A percentile compares a stretch with the other conserved stretches of the same genome.
phyloP scores from a whole-genome alignment of 2,329 filamentous ascomycete genomes.

The Penicillium sp. region DNA sequence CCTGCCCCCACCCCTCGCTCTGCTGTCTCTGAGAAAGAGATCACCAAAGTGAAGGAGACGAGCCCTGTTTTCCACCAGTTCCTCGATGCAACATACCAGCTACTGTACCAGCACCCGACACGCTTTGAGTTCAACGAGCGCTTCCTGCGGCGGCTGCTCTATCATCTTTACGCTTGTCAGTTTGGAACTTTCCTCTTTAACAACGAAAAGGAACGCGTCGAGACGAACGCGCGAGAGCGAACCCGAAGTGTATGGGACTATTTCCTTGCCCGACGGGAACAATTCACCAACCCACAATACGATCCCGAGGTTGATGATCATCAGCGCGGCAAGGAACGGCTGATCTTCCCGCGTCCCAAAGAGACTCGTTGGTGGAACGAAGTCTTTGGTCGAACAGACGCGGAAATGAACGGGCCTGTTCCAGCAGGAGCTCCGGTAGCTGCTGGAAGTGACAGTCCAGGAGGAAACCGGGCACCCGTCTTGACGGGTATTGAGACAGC shows the following conservation, averaged over 20 bases:
- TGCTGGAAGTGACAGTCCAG: conserved; percentile 28
- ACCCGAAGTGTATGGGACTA: conserved; percentile 95
- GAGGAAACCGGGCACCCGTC: conserved; percentile 49
- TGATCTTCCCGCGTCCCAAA: conserved; percentile 74
- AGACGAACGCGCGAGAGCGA: conserved; percentile 65
- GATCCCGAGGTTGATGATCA: conserved; percentile 74
- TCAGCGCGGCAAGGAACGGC: conserved; percentile 72
- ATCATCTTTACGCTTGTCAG: conserved; percentile 93
- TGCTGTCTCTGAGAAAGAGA: conserved; percentile 57
- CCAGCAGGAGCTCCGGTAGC: conserved; percentile 50
- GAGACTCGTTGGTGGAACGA: conserved; percentile 95
- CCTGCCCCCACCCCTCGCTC: conserved; percentile 32
- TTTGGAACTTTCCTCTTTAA: conserved; percentile 97
- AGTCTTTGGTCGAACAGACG: conserved; percentile 77
- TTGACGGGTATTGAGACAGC: conserved; percentile 60
- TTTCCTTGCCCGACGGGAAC: conserved; percentile 74
- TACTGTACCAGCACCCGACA: conserved; percentile 78
- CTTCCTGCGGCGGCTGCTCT: conserved; percentile 82
- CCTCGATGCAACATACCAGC: conserved; percentile 87
- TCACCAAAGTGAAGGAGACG: conserved; percentile 79
- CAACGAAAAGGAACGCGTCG: conserved; percentile 81
- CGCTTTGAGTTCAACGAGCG: conserved; percentile 96
- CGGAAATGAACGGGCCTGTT: conserved; percentile 82
- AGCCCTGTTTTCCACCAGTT: conserved; percentile 98
- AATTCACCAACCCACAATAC: conserved; percentile 82